These are phyloP conservation scores for Orbilia ellipsospora DNA, from an alignment of 2,329 filamentous ascomycete species.

Conservation along the genomic window DNA sequence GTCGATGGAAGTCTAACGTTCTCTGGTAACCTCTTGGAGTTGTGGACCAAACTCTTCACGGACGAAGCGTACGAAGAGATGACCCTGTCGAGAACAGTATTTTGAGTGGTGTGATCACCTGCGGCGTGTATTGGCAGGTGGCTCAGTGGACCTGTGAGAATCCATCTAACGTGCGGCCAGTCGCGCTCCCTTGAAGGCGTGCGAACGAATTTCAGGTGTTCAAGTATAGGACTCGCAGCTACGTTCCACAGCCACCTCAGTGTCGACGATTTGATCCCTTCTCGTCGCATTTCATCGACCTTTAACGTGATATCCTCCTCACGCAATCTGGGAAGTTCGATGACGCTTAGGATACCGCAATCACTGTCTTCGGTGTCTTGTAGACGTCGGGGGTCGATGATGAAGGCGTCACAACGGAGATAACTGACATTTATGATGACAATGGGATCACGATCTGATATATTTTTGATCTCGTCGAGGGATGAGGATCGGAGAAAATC, in stretches of 20 bases:
- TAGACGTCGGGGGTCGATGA: constrained; percentile 9
- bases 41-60: constrained; percentile 6
- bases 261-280: not conserved
- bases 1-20: not conserved
- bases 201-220: not conserved
- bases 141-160: not conserved
- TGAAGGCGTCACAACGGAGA: constrained; percentile 21
- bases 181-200: not conserved
- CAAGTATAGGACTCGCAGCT: not conserved
- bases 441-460: constrained; percentile 58
- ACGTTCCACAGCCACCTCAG: constrained; percentile 24
- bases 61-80: constrained; percentile 16
- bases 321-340: no score
- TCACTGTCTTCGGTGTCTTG: no score
- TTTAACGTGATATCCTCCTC: no score
- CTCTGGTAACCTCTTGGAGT: no score
- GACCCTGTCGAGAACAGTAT: constrained; percentile 20
- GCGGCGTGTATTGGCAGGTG: constrained; percentile 17
- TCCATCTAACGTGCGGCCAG: constrained; percentile 13
- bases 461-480: constrained; percentile 54
- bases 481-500: constrained; percentile 58
- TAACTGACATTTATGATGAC: constrained; percentile 60
- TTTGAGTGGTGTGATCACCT: not conserved
- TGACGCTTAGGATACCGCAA: no score
- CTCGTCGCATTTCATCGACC: no score